phyloP scores from a whole-genome alignment of 805 yeast species.

The Saccharomycopsis babjevae region DNA sequence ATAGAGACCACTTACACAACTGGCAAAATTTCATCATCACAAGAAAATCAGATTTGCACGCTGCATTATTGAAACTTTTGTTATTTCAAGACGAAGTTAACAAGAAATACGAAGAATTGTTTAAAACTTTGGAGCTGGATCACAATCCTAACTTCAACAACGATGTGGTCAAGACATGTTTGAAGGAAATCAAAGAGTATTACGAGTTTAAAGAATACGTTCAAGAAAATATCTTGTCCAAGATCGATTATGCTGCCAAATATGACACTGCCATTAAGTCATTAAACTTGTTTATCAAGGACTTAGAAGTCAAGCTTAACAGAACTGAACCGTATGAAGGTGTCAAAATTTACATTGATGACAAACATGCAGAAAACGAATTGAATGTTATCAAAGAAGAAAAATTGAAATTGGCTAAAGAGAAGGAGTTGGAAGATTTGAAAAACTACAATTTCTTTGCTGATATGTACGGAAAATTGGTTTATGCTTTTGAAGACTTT shows the following conservation, averaged over 20 bases:
- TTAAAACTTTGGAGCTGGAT: constrained; percentile 37
- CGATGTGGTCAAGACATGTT: constrained; percentile 55
- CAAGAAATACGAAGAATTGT: constrained; percentile 33
- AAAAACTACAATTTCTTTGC: neutral
- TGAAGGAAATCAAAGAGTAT: constrained; percentile 42
- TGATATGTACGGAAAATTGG: neutral
- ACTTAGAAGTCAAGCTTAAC: constrained; percentile 3
- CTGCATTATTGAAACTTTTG: constrained; percentile 8
- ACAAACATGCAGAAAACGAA: constrained; percentile 5
- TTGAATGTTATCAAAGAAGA: neutral
- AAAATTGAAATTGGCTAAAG: constrained; percentile 4
- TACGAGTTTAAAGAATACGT: constrained; percentile 6
- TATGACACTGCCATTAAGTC: constrained; percentile 13
- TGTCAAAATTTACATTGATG: constrained; percentile 9
- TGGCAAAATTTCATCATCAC: constrained; percentile 12
- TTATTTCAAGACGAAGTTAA: constrained; percentile 18
- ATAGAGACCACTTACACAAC: constrained; percentile 16
- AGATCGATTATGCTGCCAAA: constrained; percentile 16
- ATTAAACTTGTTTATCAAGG: constrained; percentile 1
- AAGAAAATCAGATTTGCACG: constrained; percentile 16
- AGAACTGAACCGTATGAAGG: neutral
- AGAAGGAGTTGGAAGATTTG: neutral
- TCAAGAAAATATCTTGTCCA: constrained; percentile 14
- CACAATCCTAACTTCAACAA: constrained; percentile 75
- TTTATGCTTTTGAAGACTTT: constrained; percentile 13